Percentiles rank a stretch among this genome's conserved stretches.
Conservation (phyloP, 371 early-diverging fungal species). For the Lichtheimia ramosa region DNA sequence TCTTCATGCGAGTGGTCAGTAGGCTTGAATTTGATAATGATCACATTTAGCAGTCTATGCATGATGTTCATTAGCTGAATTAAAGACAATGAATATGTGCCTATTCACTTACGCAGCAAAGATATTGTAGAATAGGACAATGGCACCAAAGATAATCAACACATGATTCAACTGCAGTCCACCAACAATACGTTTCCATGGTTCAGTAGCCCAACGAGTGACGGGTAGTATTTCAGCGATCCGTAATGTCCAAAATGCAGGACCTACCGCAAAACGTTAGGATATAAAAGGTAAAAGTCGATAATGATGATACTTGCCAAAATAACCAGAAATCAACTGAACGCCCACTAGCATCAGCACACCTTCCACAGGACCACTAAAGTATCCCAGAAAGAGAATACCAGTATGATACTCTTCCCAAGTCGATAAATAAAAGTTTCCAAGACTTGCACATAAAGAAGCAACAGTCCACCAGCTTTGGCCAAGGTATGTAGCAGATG, state of each 20-base stretch:
- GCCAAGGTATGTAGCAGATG: constrained; percentile 71
- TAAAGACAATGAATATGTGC: not conserved
- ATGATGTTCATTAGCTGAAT: not conserved
- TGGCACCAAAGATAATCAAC: constrained; percentile 56
- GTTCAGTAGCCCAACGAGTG: constrained; percentile 19
- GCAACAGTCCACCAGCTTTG: constrained; percentile 77
- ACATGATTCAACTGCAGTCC: constrained; percentile 64
- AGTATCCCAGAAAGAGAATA: constrained; percentile 84
- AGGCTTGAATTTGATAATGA: constrained; percentile 27
- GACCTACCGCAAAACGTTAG: constrained; percentile 21
- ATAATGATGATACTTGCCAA: constrained; percentile 39
- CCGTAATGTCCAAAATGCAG: constrained; percentile 41
- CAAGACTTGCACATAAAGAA: constrained; percentile 58
- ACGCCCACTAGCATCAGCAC: constrained; percentile 71
- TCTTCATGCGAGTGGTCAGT: constrained; percentile 42
- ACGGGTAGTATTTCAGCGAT: constrained; percentile 31
- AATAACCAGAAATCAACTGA: constrained; percentile 70
- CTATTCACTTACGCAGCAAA: constrained; percentile 49
- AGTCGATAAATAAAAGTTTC: constrained; percentile 91
- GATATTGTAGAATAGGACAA: constrained; percentile 62
- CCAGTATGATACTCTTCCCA: constrained; percentile 98
- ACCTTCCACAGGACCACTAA: constrained; percentile 97
- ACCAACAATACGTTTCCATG: constrained; percentile 36
- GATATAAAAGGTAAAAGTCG: not conserved
- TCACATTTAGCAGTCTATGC: constrained; percentile 30